Evolutionary conservation across 768 basidiomycete genomes (phyloP).

Genomic region (Sistotremastrum niveocremeum): DNA sequence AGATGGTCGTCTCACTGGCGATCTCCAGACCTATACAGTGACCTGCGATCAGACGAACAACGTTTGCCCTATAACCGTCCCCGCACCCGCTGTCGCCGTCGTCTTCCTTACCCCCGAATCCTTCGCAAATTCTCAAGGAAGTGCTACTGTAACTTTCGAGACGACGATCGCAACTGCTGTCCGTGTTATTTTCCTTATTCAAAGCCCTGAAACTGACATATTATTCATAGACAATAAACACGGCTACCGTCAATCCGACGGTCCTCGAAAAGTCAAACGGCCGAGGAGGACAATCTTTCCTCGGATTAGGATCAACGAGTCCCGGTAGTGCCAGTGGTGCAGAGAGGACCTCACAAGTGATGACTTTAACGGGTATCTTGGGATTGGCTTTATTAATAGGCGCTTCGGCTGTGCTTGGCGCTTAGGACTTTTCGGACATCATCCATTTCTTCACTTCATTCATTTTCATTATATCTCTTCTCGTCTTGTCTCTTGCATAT

Average conservation of each 20-base stretch:
- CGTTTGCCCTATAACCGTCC: conserved; percentile 45
- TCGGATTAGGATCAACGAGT: background rate
- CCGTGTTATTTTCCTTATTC: too few species aligned
- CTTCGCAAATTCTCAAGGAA: conserved; percentile 20
- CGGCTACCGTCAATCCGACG: conserved; percentile 38
- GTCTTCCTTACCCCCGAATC: conserved; percentile 48
- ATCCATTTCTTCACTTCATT: too few species aligned
- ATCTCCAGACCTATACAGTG: conserved; percentile 41
- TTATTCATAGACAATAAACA: conserved; percentile 28
- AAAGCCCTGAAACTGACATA: too few species aligned
- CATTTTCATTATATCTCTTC: too few species aligned
- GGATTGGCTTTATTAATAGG: too few species aligned
- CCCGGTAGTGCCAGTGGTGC: background rate
- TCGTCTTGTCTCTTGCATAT: too few species aligned
- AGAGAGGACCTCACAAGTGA: conserved; percentile 5
- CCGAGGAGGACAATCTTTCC: conserved; percentile 15
- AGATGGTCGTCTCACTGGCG: conserved; percentile 54
- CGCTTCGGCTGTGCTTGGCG: too few species aligned
- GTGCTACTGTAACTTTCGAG: conserved; percentile 33
- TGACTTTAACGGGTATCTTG: too few species aligned
- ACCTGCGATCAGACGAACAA: conserved; percentile 40
- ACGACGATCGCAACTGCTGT: conserved; percentile 39
- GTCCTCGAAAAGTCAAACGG: conserved; percentile 58
- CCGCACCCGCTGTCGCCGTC: conserved; percentile 61
- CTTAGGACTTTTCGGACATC: too few species aligned